phyloP scores from a whole-genome alignment of 202 grass and related monocot species.

The Zizania palustris region DNA sequence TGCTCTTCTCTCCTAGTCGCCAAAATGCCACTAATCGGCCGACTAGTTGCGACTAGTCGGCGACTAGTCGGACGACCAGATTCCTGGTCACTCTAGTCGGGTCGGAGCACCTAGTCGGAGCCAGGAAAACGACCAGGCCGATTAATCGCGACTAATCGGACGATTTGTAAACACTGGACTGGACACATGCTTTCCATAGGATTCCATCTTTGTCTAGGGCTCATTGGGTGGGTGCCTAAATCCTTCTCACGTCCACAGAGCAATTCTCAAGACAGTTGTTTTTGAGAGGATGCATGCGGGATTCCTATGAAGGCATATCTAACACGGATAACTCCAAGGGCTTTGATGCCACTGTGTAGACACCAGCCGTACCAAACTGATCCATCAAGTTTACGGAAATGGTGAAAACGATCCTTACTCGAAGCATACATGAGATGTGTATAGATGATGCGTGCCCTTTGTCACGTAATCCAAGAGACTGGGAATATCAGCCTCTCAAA shows the following conservation, averaged over 20 bases:
- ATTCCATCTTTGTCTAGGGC: neutral
- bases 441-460: neutral
- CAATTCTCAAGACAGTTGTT: constrained; percentile 17
- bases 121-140: no score
- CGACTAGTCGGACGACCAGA: no score
- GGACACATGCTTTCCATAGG: constrained; percentile 6
- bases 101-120: no score
- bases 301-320: neutral
- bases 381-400: neutral
- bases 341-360: neutral
- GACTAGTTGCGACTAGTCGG: no score
- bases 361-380: neutral
- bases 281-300: constrained; percentile 43
- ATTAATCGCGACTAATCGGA: no score
- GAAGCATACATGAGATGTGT: neutral
- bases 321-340: constrained; percentile 19
- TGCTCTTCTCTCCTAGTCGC: no score
- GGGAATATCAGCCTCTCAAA: constrained; percentile 25
- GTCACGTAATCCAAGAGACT: neutral
- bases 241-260: constrained; percentile 37
- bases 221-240: constrained; percentile 58
- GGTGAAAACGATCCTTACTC: neutral
- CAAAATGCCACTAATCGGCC: no score
- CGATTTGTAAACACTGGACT: no score
- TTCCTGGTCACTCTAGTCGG: no score